Evolutionary conservation across 2,329 filamentous ascomycete genomes (phyloP), one percentile per base, ranked within the genome.

Genomic region (Alternaria longipes): DNA sequence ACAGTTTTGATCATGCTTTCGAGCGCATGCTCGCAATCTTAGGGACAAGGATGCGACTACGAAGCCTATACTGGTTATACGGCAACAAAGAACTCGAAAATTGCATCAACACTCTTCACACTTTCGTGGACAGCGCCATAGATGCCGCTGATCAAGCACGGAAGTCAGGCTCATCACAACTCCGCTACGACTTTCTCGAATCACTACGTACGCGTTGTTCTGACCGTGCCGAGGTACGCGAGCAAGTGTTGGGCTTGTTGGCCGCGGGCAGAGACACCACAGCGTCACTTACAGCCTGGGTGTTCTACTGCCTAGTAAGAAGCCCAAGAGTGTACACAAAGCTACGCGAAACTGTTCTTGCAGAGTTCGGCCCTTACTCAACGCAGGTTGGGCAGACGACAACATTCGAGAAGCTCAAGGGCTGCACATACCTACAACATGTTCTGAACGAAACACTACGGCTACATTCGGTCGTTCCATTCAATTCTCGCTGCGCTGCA

Each of bases 211-310:
- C 16, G 26, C 36, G 56, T 34, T 59, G 50, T 41, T 18, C 56
- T 22, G 22, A 59, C 22, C 51, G 56, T 8, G 50, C 44, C 4
- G 56, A 59, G 12, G 56, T 59, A 20, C 50, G 50, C 11, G 60
- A 54, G 18, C 82, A 86, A 60, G 73, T 84, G 8, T 75, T 86
- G 41, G 84, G 84, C 64, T 81, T 86, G 59, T 76, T 86, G 9
- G 77, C 85, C 8, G 84, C 84, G 2, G 84, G 84, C 16, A 81
- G 84, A 12, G 85, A 87, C 66, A 86, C 85, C 1, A 87, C 60
- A 5, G 60, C 60, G 3, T 59, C 56, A 12, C 60, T 62, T n/a
- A 50, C 87, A 54, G 82, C 81, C 59, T 82, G 81, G 60, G 74
- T 85, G 4, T 81, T 82, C 42, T 59, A 59, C n/a, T 59, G 56